Base-by-base conservation (phyloP, 176 grass and related monocot species). In the Oryza longistaminata region DNA sequence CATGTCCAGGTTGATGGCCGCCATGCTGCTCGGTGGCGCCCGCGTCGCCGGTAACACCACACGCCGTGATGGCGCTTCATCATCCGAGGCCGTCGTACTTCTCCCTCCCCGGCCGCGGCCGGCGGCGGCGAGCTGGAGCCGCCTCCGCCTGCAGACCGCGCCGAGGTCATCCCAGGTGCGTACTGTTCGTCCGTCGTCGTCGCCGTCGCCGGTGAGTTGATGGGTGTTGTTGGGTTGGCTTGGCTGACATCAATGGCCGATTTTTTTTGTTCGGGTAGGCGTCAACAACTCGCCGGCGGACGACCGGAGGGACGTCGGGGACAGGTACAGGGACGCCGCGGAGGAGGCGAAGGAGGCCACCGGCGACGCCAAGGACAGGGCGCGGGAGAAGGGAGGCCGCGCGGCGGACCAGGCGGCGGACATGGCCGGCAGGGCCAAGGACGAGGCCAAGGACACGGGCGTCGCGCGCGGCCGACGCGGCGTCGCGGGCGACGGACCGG, bases 161-260 rank as follows among this genome's bases (percentile, higher is more conserved):
- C 87, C 74, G 39, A 90, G 78, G 40, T 94, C 92, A 33, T 95
- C 90, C 48, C 90, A 91, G 95, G 95, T 97, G 68, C 19, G 22
- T 17, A 17, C 17, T 1, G 0, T 31, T 12, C 3, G 22, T 17
- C 14, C 14, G 16, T 4, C 12, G 1, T 7, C 9, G 10, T 52
- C 1, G 49, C 3, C 49, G 5, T 52, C 49, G 3, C 45, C 11
- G 50, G 50, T 6, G 14, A 17, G 7, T 8, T 55, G 50, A 31
- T 31, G 29, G 2, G 29, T 31, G 29, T 31, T 55, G 48, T 53
- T 55, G 29, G 29, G 0, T 8, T 40, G 7, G 39, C 39, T 55
- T 58, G 6, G 26, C 61, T 84, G 64, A 84, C 64, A 46, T 45
- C 22, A 25, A 11, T 42, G 52, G 3, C 1, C n/a, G n/a, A n/a